Evolutionary conservation across 306 rosid species (phyloP).

Genomic region (Rosa chinensis): DNA sequence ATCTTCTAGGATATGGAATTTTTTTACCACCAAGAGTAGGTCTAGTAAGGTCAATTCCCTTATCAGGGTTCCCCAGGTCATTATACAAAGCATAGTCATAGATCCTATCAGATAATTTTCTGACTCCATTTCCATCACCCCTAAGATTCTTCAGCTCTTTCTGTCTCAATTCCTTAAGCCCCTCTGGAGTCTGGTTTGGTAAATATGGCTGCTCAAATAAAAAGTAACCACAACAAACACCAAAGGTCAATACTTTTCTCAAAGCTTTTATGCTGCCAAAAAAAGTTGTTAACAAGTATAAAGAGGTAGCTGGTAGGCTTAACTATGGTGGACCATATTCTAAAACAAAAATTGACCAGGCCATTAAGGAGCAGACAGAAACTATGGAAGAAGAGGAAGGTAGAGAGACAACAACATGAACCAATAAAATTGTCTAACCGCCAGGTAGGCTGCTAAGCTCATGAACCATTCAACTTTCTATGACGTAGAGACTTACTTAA

Average conservation of each 20-base stretch:
- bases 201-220: constrained; percentile 73
- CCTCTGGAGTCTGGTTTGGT: constrained; percentile 82
- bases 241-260: background rate
- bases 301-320: constrained; percentile 4
- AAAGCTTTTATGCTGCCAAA: background rate
- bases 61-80: constrained; percentile 92
- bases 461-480: constrained; percentile 23
- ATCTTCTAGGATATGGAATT: constrained; percentile 83
- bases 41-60: constrained; percentile 56
- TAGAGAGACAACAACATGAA: background rate
- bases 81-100: constrained; percentile 81
- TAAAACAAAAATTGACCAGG: background rate
- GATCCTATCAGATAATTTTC: constrained; percentile 68
- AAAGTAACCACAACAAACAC: background rate
- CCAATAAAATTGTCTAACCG: background rate
- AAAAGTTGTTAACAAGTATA: background rate
- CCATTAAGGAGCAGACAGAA: background rate
- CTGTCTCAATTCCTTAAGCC: constrained; percentile 67
- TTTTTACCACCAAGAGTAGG: constrained; percentile 66
- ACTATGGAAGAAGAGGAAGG: background rate
- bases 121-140: constrained; percentile 74
- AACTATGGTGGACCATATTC: background rate
- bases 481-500: background rate
- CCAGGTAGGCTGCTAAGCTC: background rate
- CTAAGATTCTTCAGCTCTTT: constrained; percentile 58